Evolutionary conservation across 2,329 filamentous ascomycete genomes (phyloP).

Genomic region (Clarireedia sp.): DNA sequence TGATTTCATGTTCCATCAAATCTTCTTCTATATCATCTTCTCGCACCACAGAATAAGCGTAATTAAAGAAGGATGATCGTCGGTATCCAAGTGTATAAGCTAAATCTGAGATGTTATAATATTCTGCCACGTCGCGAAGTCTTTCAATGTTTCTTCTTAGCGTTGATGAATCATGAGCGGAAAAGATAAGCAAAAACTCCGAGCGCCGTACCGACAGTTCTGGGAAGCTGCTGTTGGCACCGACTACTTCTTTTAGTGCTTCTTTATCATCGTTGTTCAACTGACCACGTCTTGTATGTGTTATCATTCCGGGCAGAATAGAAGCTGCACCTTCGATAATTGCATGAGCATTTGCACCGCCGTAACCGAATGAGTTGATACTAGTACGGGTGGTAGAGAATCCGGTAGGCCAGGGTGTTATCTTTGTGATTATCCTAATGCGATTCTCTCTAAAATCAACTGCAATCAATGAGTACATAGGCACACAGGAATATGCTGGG

Average conservation of each 20-base stretch:
- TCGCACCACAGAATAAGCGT: neutral
- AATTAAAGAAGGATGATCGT: neutral
- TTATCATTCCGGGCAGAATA: neutral
- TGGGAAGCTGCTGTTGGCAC: neutral
- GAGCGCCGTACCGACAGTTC: neutral
- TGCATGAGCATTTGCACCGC: conserved; percentile 30
- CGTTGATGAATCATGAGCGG: conserved; percentile 3
- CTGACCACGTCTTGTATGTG: neutral
- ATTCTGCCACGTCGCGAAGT: neutral
- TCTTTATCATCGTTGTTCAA: neutral
- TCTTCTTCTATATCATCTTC: neutral
- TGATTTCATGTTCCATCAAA: conserved; percentile 1
- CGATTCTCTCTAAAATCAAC: neutral
- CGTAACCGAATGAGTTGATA: conserved; percentile 30
- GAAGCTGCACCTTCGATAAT: conserved; percentile 20
- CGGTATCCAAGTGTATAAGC: neutral
- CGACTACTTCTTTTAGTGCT: neutral
- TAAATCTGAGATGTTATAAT: neutral
- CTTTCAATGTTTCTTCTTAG: conserved; percentile 1
- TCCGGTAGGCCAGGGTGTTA: conserved; percentile 1
- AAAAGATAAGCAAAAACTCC: neutral
- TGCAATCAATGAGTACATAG: neutral
- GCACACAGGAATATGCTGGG: neutral
- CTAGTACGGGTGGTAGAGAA: neutral
- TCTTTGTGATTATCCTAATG: neutral